A percentile compares a stretch with the other conserved stretches of the same genome.
Conservation (phyloP, 2,329 filamentous ascomycete species). For the Phyllosticta ampelicida region DNA sequence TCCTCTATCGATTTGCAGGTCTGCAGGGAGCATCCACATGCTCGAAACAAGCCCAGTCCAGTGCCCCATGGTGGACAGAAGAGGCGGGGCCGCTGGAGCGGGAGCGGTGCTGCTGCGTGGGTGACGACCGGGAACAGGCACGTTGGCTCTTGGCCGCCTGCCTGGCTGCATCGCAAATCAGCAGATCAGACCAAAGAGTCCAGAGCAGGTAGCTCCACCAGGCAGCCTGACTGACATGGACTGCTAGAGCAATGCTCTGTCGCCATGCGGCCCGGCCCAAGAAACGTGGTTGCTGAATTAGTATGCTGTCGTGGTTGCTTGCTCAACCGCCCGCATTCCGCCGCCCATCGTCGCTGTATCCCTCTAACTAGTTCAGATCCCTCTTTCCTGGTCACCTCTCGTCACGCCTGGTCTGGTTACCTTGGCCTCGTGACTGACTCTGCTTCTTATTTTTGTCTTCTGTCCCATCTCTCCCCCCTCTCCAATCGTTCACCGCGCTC, state of each 20-base stretch:
- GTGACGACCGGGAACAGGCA: neutral
- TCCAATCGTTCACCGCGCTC: neutral
- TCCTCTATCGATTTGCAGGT: neutral
- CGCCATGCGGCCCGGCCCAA: neutral
- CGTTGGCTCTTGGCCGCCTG: neutral
- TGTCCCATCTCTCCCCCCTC: neutral
- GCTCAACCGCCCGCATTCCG: neutral
- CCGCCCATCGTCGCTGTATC: neutral
- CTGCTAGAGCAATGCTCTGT: neutral
- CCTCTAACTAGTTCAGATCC: neutral
- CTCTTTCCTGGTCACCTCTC: neutral
- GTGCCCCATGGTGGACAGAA: neutral
- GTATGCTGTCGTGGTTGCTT: neutral
- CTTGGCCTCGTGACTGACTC: neutral
- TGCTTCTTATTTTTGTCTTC: neutral
- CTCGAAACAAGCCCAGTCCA: neutral
- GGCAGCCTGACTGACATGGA: neutral
- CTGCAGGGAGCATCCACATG: neutral
- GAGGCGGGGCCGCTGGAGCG: neutral
- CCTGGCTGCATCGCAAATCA: neutral
- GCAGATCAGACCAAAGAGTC: neutral
- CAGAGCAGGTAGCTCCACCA: neutral
- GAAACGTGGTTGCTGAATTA: neutral
- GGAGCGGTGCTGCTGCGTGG: neutral
- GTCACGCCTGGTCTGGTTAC: neutral